A percentile compares a stretch with the other conserved stretches of the same genome.
Conservation (phyloP, 2,329 filamentous ascomycete genomes). For the Nothophaeocryptopus gaeumannii region DNA sequence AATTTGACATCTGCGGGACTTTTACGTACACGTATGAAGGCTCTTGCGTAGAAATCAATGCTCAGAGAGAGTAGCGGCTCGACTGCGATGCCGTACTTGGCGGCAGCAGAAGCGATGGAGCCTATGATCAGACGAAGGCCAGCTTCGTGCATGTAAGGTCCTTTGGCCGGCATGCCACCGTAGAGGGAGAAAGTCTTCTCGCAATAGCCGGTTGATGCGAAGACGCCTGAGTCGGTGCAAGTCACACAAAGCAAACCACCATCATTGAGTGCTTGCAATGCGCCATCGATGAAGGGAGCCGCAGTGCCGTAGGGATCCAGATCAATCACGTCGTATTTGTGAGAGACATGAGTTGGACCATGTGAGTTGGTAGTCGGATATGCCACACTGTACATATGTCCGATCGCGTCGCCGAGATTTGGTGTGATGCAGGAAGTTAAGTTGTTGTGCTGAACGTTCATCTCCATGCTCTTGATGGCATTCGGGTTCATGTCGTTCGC, state of each 20-base stretch:
- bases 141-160: conserved; percentile 80
- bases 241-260: conserved; percentile 92
- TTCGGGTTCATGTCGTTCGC: conserved; percentile 78
- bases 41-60: conserved; percentile 89
- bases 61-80: conserved; percentile 90
- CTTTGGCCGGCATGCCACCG: conserved; percentile 83
- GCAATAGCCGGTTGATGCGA: conserved; percentile 87
- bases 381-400: conserved; percentile 75
- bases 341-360: conserved; percentile 37
- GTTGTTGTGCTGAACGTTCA: conserved; percentile 81
- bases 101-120: conserved; percentile 74
- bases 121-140: conserved; percentile 84
- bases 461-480: conserved; percentile 62
- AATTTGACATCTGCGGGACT: conserved; percentile 88
- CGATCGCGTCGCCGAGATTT: conserved; percentile 77
- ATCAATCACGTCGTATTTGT: conserved; percentile 87
- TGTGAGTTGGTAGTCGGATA: conserved; percentile 34
- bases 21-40: conserved; percentile 79
- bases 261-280: conserved; percentile 80
- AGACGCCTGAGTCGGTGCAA: conserved; percentile 93
- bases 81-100: conserved; percentile 80
- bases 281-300: conserved; percentile 85
- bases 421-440: conserved; percentile 68
- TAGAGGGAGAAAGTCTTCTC: conserved; percentile 96
- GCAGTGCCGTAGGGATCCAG: conserved; percentile 95